phyloP scores from a whole-genome alignment of 73 alveolate species.

The Durusdinium trenchii region DNA sequence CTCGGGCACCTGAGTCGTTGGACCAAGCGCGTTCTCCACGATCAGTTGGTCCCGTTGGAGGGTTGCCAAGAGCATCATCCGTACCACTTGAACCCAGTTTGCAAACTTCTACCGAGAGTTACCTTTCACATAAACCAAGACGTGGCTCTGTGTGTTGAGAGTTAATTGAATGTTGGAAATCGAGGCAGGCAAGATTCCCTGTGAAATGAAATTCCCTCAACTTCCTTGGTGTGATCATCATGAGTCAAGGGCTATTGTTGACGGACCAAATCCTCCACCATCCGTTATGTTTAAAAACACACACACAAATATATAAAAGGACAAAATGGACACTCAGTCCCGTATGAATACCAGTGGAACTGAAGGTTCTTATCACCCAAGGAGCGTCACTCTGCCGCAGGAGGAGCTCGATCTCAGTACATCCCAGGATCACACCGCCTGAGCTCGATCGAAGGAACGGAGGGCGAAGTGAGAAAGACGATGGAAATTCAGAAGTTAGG shows the following conservation, averaged over 20 bases:
- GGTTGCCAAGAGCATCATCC: too few species aligned
- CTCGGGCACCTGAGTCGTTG: conserved; percentile 48
- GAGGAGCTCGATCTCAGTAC: conserved; percentile 84
- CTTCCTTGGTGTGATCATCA: background rate
- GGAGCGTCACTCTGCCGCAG: conserved; percentile 64
- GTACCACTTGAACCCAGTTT: too few species aligned
- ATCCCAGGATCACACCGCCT: conserved; percentile 81
- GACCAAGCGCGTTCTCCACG: too few species aligned
- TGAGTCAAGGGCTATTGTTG: background rate
- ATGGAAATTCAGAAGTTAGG: background rate
- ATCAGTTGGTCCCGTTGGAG: too few species aligned
- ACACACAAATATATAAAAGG: too few species aligned
- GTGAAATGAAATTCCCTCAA: background rate
- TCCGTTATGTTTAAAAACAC: background rate
- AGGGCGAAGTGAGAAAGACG: background rate
- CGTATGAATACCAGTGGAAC: background rate
- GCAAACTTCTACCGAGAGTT: too few species aligned
- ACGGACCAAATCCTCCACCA: background rate
- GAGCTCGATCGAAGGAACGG: background rate
- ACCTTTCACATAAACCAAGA: too few species aligned
- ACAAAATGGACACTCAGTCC: background rate
- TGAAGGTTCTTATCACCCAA: background rate
- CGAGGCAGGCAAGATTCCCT: too few species aligned
- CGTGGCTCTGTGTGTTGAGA: too few species aligned
- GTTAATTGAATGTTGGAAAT: too few species aligned